Evolutionary conservation across 1,284 basidiomycete genomes (phyloP), one percentile per base, ranked within the genome.

Genomic region (Coniferiporia sulphurascens): DNA sequence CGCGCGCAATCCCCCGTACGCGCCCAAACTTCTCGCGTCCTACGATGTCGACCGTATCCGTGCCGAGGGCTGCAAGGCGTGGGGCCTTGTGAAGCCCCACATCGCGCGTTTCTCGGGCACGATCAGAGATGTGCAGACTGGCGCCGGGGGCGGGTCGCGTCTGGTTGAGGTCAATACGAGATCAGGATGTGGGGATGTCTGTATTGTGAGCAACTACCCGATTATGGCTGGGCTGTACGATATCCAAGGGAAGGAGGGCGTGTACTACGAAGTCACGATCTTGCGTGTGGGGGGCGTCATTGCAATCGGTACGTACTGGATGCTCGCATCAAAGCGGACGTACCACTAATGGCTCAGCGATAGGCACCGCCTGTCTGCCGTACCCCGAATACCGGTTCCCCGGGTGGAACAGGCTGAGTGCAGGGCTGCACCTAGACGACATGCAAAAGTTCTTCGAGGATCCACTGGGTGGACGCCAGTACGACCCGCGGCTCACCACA

Each of bases 371-470:
- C n/a, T 86, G 84, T 65, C 74, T 74, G 13, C 86, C 86, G 4
- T 87, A 87, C 64, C 86, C 86, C 3, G 69, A 72, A 0, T 85
- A 79, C 72, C 78, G 86, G 21, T 75, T 86, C 44, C 86, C 86
- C n/a, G 86, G 86, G 0, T 88, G 86, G 86, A 84, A 89, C 65
- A 73, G 86, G 45, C 73, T 80, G 34, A 86, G 84, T 61, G 82
- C 80, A 0, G 86, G 78, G 0, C 73, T 87, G 22, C 86, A 88
- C 65, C 76, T 88, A 36, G 86, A 88, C 66, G 86, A 89, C 70
- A 73, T 85, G 66, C 79, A 84, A 65, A 87, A 86, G 67, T 89
- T 86, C 74, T 87, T 82, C 65, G 85, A 87, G 66, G 83, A 86
- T 64, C 73, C 83, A 0, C 74, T 82, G 45, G 86, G 85, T 17